Base-by-base conservation (phyloP, 352 stramenopile species). In the Vaucheria bursata region DNA sequence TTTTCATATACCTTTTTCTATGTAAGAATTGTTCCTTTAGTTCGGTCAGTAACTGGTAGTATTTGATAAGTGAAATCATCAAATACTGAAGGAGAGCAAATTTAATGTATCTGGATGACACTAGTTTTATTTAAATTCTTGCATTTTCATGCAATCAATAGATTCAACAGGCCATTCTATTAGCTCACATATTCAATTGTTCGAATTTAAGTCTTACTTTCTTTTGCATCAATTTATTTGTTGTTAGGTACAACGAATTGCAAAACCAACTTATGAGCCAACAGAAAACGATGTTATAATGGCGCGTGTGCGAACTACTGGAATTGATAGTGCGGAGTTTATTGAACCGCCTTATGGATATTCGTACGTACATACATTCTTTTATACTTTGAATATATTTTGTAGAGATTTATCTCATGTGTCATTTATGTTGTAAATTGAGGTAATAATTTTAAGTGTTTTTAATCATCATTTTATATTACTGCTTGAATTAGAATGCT, bases 211-310 rank as follows among this genome's bases (percentile, higher is more conserved):
- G 25, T 25, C 25, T 18, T 25, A 12, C 45, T 25, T 25, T 25
- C 45, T 25, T 25, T 25, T 25, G 12, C 45, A 12, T 25, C 45
- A 12, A 12, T 25, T 25, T 25, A 12, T 25, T 18, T 59, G 45
- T 25, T 25, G 12, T 25, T 34, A 72, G 31, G 65, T 65, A 25
- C 52, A 82, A 5, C 12, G 79, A 25, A 96, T 97, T 85, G 95
- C 94, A 86, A 84, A 84, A 29, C 77, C 86, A 72, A 90, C 96
- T 79, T 97, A 97, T 84, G 86, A 90, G 59, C 89, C 92, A 33
- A 97, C 88, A 1, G 90, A 97, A 82, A 91, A 97, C 78, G 94
- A 98, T 85, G 97, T 97, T 86, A 88, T 98, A 32, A 92, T 95
- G 78, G 92, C 93, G 18, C 91, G 93, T 71, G 92, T 97, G 69